These are phyloP conservation scores for Hymenotorrendiella dingleyae DNA, from an alignment of 2,329 filamentous ascomycete species.

Conservation along the genomic window DNA sequence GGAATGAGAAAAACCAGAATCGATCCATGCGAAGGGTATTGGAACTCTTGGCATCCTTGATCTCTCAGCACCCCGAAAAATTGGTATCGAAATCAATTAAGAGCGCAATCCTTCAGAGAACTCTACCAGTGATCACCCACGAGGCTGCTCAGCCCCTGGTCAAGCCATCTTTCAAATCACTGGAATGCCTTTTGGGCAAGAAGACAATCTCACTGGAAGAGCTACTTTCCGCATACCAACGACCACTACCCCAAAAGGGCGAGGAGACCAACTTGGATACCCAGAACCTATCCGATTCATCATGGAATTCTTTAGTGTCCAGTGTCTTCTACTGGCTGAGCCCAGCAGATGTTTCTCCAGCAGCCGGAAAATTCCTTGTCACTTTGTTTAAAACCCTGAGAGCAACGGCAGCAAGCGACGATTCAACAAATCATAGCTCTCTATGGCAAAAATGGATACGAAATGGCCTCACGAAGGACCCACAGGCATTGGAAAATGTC, in stretches of 20 bases:
- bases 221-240: conserved; percentile 15
- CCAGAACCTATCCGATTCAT: not conserved
- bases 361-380: conserved; percentile 56
- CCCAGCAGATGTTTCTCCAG: conserved; percentile 51
- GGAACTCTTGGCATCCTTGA: conserved; percentile 48
- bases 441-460: conserved; percentile 53
- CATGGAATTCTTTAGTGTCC: conserved; percentile 46
- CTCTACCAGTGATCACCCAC: conserved; percentile 54
- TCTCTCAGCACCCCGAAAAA: conserved; percentile 43
- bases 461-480: conserved; percentile 41
- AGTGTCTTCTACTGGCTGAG: conserved; percentile 51
- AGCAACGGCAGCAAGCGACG: conserved; percentile 27
- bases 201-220: conserved; percentile 40
- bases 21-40: conserved; percentile 58
- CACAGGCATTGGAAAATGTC: conserved; percentile 52
- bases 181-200: conserved; percentile 62
- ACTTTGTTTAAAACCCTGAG: conserved; percentile 45
- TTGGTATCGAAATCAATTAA: conserved; percentile 39
- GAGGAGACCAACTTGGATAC: not conserved
- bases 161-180: conserved; percentile 63
- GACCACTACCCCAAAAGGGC: not conserved
- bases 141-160: conserved; percentile 57
- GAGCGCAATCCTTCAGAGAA: conserved; percentile 41
- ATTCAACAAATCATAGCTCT: conserved; percentile 31
- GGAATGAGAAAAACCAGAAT: conserved; percentile 61